Percentiles rank a stretch among this genome's conserved stretches.
phyloP scores from a whole-genome alignment of 352 stramenopile genomes.

The Pythium rishiriense region DNA sequence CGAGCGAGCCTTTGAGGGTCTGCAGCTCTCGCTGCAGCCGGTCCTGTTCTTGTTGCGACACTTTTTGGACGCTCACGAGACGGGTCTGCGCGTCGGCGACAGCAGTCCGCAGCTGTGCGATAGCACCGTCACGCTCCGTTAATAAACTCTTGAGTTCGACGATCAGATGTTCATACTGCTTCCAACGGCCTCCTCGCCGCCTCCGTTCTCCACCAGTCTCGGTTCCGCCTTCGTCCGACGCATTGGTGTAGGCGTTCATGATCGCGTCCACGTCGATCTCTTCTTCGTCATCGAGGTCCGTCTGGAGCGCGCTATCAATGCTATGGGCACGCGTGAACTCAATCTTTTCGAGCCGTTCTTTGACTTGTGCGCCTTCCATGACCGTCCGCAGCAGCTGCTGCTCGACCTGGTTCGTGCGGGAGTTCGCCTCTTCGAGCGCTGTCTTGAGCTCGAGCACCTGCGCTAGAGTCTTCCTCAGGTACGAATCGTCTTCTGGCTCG shows the following conservation, averaged over 20 bases:
- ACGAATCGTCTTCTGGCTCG: slow-evolving; percentile 42
- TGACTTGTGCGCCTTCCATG: slow-evolving; percentile 29
- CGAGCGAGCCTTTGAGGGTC: slow-evolving; percentile 44
- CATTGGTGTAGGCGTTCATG: slow-evolving; percentile 27
- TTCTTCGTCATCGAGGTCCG: slow-evolving; percentile 56
- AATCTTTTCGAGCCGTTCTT: slow-evolving; percentile 43
- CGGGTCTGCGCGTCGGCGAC: slow-evolving; percentile 40
- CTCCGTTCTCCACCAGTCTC: background rate
- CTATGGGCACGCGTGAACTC: slow-evolving; percentile 34
- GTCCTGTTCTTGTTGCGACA: slow-evolving; percentile 49
- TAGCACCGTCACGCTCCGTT: slow-evolving; percentile 40
- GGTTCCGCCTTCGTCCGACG: background rate
- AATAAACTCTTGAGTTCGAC: slow-evolving; percentile 62
- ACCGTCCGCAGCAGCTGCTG: slow-evolving; percentile 37
- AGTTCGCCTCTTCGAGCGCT: slow-evolving; percentile 38
- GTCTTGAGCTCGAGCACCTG: slow-evolving; percentile 62
- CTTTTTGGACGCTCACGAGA: slow-evolving; percentile 34
- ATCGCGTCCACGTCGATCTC: slow-evolving; percentile 50
- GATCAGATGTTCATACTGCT: slow-evolving; percentile 69
- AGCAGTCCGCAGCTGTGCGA: slow-evolving; percentile 35
- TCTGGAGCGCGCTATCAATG: slow-evolving; percentile 41
- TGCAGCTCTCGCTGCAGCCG: slow-evolving; percentile 38
- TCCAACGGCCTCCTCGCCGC: slow-evolving; percentile 26
- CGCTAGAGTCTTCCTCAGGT: slow-evolving; percentile 59
- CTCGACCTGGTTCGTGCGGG: slow-evolving; percentile 35